These are phyloP conservation scores for Metschnikowia gruessii DNA, from an alignment of 805 yeast genomes.

Conservation along the genomic window DNA sequence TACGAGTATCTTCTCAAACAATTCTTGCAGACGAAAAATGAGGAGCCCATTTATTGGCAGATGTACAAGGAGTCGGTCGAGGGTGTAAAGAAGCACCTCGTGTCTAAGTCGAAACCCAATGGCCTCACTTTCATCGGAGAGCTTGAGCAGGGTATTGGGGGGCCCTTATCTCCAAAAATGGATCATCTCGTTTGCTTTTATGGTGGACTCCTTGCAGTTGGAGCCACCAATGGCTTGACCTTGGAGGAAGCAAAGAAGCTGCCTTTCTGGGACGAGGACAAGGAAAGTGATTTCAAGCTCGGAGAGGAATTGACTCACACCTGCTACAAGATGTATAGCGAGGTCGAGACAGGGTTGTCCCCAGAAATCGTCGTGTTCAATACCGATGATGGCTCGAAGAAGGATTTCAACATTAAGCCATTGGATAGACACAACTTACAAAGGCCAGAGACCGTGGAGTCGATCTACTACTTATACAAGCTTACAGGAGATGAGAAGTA, in stretches of 20 bases:
- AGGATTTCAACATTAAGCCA: conserved; percentile 68
- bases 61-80: conserved; percentile 75
- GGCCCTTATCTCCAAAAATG: conserved; percentile 68
- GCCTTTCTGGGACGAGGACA: conserved; percentile 54
- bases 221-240: conserved; percentile 77
- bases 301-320: conserved; percentile 76
- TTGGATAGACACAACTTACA: conserved; percentile 81
- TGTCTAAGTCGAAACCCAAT: conserved; percentile 58
- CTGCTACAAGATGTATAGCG: conserved; percentile 82
- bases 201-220: conserved; percentile 85
- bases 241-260: conserved; percentile 52
- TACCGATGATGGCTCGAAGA: conserved; percentile 39
- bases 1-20: conserved; percentile 87
- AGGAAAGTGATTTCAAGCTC: conserved; percentile 61
- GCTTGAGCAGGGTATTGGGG: conserved; percentile 62
- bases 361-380: conserved; percentile 91
- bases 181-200: conserved; percentile 91
- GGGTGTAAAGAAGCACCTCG: conserved; percentile 70
- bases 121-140: conserved; percentile 74
- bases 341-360: conserved; percentile 69
- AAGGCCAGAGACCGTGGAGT: conserved; percentile 92
- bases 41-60: conserved; percentile 57
- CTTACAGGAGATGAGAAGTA: conserved; percentile 78
- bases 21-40: conserved; percentile 69
- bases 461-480: conserved; percentile 74